Conservation (phyloP, 2,329 filamentous ascomycete genomes). For the Thielaviopsis euricoi region DNA sequence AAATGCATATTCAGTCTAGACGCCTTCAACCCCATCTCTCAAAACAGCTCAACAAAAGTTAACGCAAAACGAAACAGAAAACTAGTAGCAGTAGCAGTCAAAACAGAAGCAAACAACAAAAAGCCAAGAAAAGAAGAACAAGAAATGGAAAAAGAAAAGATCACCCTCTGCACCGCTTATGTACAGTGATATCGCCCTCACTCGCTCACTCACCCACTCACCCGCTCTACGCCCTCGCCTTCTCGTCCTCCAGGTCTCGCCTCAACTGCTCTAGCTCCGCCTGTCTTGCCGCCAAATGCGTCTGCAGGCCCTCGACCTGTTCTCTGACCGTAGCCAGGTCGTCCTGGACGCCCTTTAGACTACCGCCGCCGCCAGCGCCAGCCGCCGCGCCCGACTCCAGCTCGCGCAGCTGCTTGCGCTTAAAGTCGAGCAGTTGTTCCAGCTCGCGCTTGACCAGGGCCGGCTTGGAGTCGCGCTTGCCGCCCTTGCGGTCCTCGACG, state of each 20-base stretch:
- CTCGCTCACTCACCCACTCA: neutral
- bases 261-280: conserved; percentile 59
- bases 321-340: conserved; percentile 85
- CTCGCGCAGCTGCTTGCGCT: conserved; percentile 62
- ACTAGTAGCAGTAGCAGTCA: no score
- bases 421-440: conserved; percentile 89
- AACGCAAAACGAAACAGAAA: no score
- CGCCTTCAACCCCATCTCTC: no score
- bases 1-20: no score
- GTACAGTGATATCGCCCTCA: no score
- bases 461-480: conserved; percentile 62
- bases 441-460: conserved; percentile 87
- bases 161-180: neutral
- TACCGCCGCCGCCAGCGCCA: conserved; percentile 47
- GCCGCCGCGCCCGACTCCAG: conserved; percentile 56
- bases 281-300: conserved; percentile 62
- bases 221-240: conserved; percentile 30
- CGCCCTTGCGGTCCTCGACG: conserved; percentile 45
- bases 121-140: no score
- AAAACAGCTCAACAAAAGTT: no score
- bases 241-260: conserved; percentile 77
- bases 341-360: conserved; percentile 61
- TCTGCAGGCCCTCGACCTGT: conserved; percentile 80
- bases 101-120: no score
- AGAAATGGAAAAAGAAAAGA: conserved; percentile 7